A percentile compares a stretch with the other conserved stretches of the same genome.
Evolutionary conservation across 352 stramenopile genomes (phyloP).

Genomic region (Blastocystis sp.): DNA sequence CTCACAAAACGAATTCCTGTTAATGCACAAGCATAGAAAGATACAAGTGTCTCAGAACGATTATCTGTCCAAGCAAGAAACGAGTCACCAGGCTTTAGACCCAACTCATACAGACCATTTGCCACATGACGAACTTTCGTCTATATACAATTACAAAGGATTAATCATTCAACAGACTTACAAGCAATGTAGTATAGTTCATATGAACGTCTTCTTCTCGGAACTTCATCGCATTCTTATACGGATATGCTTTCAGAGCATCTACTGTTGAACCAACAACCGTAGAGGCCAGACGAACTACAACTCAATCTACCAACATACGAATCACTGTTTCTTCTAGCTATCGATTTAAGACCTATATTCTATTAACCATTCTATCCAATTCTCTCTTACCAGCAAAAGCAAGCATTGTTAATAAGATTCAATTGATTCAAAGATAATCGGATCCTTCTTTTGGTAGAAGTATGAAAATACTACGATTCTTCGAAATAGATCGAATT

Average conservation of each 20-base stretch:
- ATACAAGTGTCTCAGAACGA: conserved; percentile 6
- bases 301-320: background rate
- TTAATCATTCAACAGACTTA: background rate
- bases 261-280: conserved; percentile 22
- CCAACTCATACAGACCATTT: conserved; percentile 58
- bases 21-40: conserved; percentile 54
- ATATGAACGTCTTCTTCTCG: conserved; percentile 34
- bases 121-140: conserved; percentile 4
- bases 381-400: conserved; percentile 18
- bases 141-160: background rate
- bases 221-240: conserved; percentile 59
- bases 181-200: conserved; percentile 36
- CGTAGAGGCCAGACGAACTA: conserved; percentile 51
- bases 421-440: conserved; percentile 12
- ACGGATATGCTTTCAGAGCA: conserved; percentile 17
- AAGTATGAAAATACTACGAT: background rate
- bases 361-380: background rate
- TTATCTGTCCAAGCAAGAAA: conserved; percentile 51
- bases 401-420: conserved; percentile 29
- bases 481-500: background rate
- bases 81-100: conserved; percentile 50
- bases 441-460: background rate
- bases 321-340: background rate
- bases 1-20: conserved; percentile 19
- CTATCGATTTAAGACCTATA: conserved; percentile 29